A percentile compares a stretch with the other conserved stretches of the same genome.
Conservation (phyloP, 306 rosid genomes). For the Cajanus cajan region DNA sequence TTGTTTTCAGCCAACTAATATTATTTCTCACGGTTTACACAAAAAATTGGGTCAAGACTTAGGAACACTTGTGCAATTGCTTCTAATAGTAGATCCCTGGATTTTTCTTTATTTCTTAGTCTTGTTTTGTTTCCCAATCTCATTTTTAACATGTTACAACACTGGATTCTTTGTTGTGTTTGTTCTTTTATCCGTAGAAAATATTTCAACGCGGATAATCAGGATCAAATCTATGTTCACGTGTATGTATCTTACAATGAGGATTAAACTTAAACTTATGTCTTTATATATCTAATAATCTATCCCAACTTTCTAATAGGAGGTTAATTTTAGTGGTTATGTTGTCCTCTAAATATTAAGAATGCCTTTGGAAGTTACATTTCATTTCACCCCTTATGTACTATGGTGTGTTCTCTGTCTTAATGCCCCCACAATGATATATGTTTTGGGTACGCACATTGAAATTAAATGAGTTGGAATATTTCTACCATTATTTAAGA, state of each 20-base stretch:
- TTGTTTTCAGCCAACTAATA: constrained; percentile 37
- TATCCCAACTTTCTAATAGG: too few relatives aligned
- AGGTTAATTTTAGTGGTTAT: not conserved
- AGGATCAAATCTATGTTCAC: too few relatives aligned
- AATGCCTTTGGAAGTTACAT: not conserved
- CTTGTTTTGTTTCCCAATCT: not conserved
- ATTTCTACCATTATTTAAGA: not conserved
- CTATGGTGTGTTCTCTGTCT: not conserved
- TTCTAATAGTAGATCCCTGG: not conserved
- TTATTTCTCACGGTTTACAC: constrained; percentile 22
- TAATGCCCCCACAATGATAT: not conserved
- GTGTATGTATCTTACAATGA: too few relatives aligned
- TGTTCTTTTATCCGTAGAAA: too few relatives aligned
- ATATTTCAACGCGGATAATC: too few relatives aligned
- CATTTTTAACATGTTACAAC: not conserved
- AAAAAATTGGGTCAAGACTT: not conserved
- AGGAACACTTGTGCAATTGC: not conserved
- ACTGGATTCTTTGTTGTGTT: too few relatives aligned
- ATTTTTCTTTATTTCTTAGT: not conserved
- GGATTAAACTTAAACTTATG: too few relatives aligned
- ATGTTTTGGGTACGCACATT: not conserved
- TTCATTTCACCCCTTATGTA: not conserved
- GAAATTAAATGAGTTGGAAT: not conserved
- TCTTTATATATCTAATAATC: too few relatives aligned
- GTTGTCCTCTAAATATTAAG: not conserved